Conservation (phyloP, 495 filamentous ascomycete species). For the Penicillium egyptiacum region DNA sequence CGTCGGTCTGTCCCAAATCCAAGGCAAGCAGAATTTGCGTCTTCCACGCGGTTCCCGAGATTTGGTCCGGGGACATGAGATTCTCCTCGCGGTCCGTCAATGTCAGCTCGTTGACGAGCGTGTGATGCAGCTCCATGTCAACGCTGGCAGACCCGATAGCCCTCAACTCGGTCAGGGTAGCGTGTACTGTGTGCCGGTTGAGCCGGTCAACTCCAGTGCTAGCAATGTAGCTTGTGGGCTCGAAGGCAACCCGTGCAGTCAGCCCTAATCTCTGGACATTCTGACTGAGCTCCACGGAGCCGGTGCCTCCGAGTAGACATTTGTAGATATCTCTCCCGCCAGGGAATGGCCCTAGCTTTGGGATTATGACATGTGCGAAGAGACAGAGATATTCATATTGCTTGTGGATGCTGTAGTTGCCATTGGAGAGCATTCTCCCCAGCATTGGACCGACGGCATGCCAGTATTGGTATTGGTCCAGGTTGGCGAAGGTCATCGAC, state of each 20-base stretch:
- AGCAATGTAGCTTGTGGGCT: conserved; percentile 2
- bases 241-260: not conserved
- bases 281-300: not conserved
- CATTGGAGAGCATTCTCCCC: conserved; percentile 2
- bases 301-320: not conserved
- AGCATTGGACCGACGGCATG: conserved; percentile 11
- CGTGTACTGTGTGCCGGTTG: not conserved
- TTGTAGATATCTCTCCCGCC: not conserved
- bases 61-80: not conserved
- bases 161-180: not conserved
- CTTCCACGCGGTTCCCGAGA: not conserved
- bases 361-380: conserved; percentile 10
- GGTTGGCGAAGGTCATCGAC: conserved; percentile 2
- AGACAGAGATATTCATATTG: conserved; percentile 19
- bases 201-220: not conserved
- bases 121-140: not conserved
- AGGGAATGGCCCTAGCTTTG: not conserved
- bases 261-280: not conserved
- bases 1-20: not conserved
- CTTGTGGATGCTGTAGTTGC: conserved; percentile 14
- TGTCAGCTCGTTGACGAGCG: not conserved
- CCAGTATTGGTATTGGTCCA: conserved; percentile 19
- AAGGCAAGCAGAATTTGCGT: conserved; percentile 1
- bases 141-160: not conserved
- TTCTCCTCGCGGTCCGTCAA: not conserved